Evolutionary conservation across 805 yeast genomes (phyloP), one percentile per base, ranked within the genome.

Genomic region (Schwanniomyces vanrijiae): DNA sequence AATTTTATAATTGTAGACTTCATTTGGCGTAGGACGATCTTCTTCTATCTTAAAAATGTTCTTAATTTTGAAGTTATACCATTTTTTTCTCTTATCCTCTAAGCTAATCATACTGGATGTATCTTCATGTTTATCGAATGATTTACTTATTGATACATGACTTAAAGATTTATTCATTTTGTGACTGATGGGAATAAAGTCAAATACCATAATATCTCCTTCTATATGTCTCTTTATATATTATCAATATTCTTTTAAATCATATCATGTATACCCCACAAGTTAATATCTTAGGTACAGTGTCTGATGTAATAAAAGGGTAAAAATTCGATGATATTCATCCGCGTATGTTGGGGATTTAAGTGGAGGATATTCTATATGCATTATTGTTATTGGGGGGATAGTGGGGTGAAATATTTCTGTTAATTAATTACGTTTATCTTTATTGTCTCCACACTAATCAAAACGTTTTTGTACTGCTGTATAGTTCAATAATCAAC

Each of bases 11-110:
- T 70, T 69, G 54, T 70, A 70, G 2, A 70, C 72, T 48, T 63
- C 62, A 2, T 62, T 55, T 9, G 75, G 74, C 2, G 76, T 69
- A 19, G 71, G 71, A 41, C 75, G 47, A 34, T 71, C 76, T 48
- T 71, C 76, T 42, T 59, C 51, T 42, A 62, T 65, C 39, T 64
- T 66, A 34, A 68, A 62, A 19, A 44, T 37, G 19, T 44, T 38
- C 20, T 39, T 44, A 7, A 39, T 11, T 34, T 39, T 44, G 16
- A 18, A 18, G 13, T 8, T 14, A 20, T 31, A 31, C 35, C 35
- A 31, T 16, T 31, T 31, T 5, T 19, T 4, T 48, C 28, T 48
- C 51, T n/a, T 31, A 5, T 31, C 11, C n/a, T 31, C 34, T n/a
- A 31, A 31, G 29, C 29, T 26, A 26, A 26, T 10, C 25, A 22